Conservation (phyloP, 345 rosid species). For the Geranium brycei region DNA sequence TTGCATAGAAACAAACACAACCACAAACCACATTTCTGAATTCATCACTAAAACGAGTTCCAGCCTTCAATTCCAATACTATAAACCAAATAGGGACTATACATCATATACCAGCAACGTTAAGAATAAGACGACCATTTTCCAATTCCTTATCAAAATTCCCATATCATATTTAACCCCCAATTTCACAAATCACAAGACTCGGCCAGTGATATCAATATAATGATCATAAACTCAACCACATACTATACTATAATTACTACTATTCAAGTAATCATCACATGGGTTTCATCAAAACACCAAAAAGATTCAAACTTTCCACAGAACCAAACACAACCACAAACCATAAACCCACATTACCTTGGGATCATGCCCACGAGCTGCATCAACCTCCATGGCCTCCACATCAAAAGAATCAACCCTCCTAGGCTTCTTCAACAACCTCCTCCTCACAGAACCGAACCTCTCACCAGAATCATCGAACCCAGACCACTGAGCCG, state of each 20-base stretch:
- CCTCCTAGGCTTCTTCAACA: conserved; percentile 59
- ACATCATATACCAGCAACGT: too few species aligned
- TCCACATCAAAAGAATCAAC: conserved; percentile 85
- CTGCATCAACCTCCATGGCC: conserved; percentile 81
- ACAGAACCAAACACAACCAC: neutral
- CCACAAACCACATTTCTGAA: neutral
- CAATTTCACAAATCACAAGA: neutral
- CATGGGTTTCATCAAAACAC: neutral
- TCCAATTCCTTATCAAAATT: neutral
- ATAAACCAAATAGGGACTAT: too few species aligned
- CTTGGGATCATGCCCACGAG: conserved; percentile 44
- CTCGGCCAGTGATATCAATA: neutral
- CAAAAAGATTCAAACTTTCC: neutral
- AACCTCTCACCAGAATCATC: conserved; percentile 29
- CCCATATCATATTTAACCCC: neutral
- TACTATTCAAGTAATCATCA: neutral
- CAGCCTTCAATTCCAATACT: too few species aligned
- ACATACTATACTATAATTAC: too few species aligned
- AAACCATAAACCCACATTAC: conserved; percentile 15
- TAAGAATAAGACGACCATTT: too few species aligned
- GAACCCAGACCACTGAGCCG: conserved; percentile 25
- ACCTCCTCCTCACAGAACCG: conserved; percentile 62
- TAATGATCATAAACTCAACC: neutral
- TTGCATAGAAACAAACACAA: neutral
- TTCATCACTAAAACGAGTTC: too few species aligned